Percentiles rank a stretch among this genome's conserved stretches.
Conservation (phyloP, 2,329 filamentous ascomycete genomes). For the Xylariaceae sp. region DNA sequence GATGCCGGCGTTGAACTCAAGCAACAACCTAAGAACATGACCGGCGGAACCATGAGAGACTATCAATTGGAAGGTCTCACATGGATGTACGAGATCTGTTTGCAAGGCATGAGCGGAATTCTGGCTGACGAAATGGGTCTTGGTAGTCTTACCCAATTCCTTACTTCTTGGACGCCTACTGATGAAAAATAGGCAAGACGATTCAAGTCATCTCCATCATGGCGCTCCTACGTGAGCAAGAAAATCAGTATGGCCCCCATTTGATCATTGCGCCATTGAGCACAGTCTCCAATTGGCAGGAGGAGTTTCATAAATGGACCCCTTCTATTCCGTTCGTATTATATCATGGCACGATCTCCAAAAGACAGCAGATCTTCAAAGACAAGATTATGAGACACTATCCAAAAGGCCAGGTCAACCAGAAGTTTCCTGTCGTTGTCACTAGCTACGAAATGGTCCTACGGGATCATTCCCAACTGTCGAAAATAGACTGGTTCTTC, state of each 20-base stretch:
- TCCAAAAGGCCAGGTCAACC: constrained; percentile 50
- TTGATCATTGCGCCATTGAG: constrained; percentile 86
- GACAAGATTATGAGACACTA: constrained; percentile 69
- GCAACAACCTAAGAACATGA: constrained; percentile 77
- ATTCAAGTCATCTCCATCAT: constrained; percentile 86
- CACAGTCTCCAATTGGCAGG: constrained; percentile 92
- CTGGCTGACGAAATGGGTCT: constrained; percentile 93
- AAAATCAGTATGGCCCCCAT: constrained; percentile 79
- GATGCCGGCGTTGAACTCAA: constrained; percentile 73
- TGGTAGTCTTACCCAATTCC: constrained; percentile 34
- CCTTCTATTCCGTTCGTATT: constrained; percentile 83
- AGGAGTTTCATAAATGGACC: constrained; percentile 88
- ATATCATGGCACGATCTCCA: constrained; percentile 80
- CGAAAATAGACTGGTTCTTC: constrained; percentile 89
- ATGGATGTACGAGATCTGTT: constrained; percentile 82
- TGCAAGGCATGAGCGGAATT: constrained; percentile 85
- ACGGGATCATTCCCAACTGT: constrained; percentile 76
- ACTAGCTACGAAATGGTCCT: constrained; percentile 97
- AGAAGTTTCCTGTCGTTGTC: constrained; percentile 83
- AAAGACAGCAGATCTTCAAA: constrained; percentile 71
- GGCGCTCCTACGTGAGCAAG: constrained; percentile 81
- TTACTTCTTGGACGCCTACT: neutral
- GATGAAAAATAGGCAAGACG: constrained; percentile 63
- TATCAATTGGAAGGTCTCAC: constrained; percentile 94
- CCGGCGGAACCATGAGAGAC: constrained; percentile 84